These are phyloP conservation scores for Suillus fuscotomentosus DNA, from an alignment of 768 basidiomycete species.

Conservation along the genomic window DNA sequence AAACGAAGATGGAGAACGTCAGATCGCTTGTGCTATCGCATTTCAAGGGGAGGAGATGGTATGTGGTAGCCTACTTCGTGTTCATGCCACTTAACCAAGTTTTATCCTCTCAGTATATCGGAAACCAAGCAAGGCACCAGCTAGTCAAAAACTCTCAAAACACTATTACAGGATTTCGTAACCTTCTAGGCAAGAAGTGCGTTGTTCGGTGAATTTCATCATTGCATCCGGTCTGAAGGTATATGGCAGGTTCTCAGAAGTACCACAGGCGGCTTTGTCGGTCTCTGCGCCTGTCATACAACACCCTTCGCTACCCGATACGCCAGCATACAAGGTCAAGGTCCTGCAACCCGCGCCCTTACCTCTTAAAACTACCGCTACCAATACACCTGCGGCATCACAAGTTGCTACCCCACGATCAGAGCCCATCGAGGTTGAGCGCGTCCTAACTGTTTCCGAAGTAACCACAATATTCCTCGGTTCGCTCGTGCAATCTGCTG, in stretches of 20 bases:
- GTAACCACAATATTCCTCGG: slow-evolving; percentile 82
- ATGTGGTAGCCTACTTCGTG: slow-evolving; percentile 29
- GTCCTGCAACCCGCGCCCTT: slow-evolving; percentile 77
- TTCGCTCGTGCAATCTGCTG: slow-evolving; percentile 82
- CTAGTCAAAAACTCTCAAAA: slow-evolving; percentile 94
- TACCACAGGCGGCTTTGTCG: slow-evolving; percentile 50
- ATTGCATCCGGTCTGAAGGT: not conserved
- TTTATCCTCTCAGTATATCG: slow-evolving; percentile 72
- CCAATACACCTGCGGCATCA: slow-evolving; percentile 65
- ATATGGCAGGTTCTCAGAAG: slow-evolving; percentile 68
- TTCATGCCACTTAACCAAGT: slow-evolving; percentile 8
- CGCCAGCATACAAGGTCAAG: slow-evolving; percentile 82
- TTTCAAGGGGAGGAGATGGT: slow-evolving; percentile 92
- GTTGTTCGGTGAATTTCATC: slow-evolving; percentile 19
- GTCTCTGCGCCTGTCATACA: slow-evolving; percentile 73
- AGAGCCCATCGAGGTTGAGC: slow-evolving; percentile 63
- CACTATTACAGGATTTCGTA: slow-evolving; percentile 93
- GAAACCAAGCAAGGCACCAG: slow-evolving; percentile 91
- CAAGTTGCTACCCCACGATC: slow-evolving; percentile 69
- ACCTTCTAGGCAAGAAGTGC: slow-evolving; percentile 89
- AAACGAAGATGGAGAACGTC: slow-evolving; percentile 97
- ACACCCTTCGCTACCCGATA: slow-evolving; percentile 67
- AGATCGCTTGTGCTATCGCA: slow-evolving; percentile 92
- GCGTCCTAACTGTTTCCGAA: slow-evolving; percentile 80
- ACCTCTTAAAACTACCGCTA: slow-evolving; percentile 55